Conservation (phyloP, 1,139 yeast genomes). For the Yamadazyma trypodendri region DNA sequence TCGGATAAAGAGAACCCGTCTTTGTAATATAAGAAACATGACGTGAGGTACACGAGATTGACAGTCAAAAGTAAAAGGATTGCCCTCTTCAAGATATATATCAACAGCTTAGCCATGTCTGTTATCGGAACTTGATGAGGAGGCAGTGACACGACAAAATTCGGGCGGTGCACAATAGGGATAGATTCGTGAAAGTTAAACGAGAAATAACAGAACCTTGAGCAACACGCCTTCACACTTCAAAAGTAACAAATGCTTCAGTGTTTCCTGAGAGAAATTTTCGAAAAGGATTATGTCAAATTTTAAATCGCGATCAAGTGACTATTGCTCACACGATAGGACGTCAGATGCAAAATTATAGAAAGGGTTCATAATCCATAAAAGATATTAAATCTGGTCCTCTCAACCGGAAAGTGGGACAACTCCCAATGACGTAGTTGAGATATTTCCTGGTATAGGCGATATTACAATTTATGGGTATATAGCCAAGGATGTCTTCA, state of each 20-base stretch:
- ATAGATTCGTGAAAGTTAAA: too few relatives aligned
- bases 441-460: too few relatives aligned
- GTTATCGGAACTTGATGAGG: neutral
- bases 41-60: constrained; percentile 11
- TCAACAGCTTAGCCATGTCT: constrained; percentile 7
- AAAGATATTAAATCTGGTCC: too few relatives aligned
- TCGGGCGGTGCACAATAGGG: too few relatives aligned
- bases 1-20: constrained; percentile 12
- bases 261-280: neutral
- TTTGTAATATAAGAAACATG: constrained; percentile 10
- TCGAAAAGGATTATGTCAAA: neutral
- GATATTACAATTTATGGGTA: too few relatives aligned
- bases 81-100: constrained; percentile 9
- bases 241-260: too few relatives aligned
- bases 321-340: neutral
- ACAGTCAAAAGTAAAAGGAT: constrained; percentile 7
- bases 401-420: too few relatives aligned
- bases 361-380: neutral
- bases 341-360: too few relatives aligned
- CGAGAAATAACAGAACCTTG: neutral
- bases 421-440: too few relatives aligned
- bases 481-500: too few relatives aligned
- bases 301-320: neutral
- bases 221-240: neutral
- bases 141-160: neutral